Evolutionary conservation across 2,329 filamentous ascomycete species (phyloP), one percentile per base, ranked within the genome.

Genomic region (Zasmidium citrigriseum): DNA sequence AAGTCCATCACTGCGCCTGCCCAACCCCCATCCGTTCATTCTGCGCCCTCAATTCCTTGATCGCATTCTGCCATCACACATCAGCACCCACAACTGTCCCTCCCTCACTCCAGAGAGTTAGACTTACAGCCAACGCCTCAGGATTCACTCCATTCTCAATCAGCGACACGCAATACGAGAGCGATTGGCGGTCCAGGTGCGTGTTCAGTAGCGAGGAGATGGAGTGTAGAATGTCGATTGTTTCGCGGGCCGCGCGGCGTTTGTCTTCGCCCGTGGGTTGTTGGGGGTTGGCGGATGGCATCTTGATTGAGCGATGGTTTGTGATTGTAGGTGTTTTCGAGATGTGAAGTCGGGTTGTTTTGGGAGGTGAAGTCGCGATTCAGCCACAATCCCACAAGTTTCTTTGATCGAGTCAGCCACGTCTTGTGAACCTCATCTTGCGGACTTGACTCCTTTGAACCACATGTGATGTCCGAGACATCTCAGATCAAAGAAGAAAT

Each of bases 101-200:
- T 22, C 22, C 25, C 11, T 21, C 46, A 18, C 14, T 29, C 23
- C 47, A 34, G 24, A 21, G 20, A 4, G 29, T 12, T n/a, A 20
- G 11, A 79, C 91, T 71, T 83, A 98, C 95, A 22, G 93, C 93
- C 27, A 99, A 80, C 1, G 93, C 95, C 74, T 98, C 93, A 0
- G 95, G 95, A 72, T 96, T 96, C 25, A 98, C 91, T 14, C 95
- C 95, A 71, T 96, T 96, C 77, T 99, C 95, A 67, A 99, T 96
- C 75, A 99, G 84, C 54, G 92, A 96, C 60, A 98, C 93, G 76
- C 95, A 99, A 63, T 97, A 90, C 2, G 93, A 96, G 18, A 99
- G 82, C 20, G 93, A 92, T 54, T 92, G 89, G 27, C 93, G 87
- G 75, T 97, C 93, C 47, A 99, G 86, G 64, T 96, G 86, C 62